Percentiles rank a stretch among this genome's conserved stretches.
Evolutionary conservation across 2,329 filamentous ascomycete species (phyloP).

Genomic region (Pseudogymnoascus sp.): DNA sequence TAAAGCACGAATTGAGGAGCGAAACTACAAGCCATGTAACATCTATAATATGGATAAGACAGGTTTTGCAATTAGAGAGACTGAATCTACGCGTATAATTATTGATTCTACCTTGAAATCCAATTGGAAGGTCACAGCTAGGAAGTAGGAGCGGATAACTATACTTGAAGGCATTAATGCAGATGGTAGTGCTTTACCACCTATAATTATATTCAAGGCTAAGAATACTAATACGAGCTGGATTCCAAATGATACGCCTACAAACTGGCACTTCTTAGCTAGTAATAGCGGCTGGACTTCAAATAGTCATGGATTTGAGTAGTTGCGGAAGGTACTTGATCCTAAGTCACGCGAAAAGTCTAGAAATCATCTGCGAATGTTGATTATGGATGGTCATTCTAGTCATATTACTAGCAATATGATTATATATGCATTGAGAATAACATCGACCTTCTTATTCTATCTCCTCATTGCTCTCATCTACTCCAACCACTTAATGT

Average conservation of each 20-base stretch:
- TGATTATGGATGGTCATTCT: constrained; percentile 6
- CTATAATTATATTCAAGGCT: constrained; percentile 2
- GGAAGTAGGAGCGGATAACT: neutral
- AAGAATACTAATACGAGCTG: neutral
- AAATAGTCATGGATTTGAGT: neutral
- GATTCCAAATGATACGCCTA: neutral
- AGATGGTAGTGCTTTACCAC: neutral
- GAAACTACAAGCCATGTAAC: too few species aligned
- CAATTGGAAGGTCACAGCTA: too few species aligned
- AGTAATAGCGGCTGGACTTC: neutral
- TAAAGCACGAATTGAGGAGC: too few species aligned
- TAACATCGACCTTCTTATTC: neutral
- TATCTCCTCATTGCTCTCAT: neutral
- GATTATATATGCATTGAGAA: neutral
- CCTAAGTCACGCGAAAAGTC: neutral
- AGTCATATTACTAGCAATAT: constrained; percentile 4
- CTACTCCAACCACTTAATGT: neutral
- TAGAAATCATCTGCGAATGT: neutral
- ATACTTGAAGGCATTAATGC: neutral
- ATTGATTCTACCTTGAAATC: too few species aligned
- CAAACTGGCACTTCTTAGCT: neutral
- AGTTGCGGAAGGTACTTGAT: neutral
- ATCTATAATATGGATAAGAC: too few species aligned
- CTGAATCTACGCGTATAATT: too few species aligned
- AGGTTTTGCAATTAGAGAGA: too few species aligned